Evolutionary conservation across 2,329 filamentous ascomycete species (phyloP).

Genomic region (Neofusicoccum sp.): DNA sequence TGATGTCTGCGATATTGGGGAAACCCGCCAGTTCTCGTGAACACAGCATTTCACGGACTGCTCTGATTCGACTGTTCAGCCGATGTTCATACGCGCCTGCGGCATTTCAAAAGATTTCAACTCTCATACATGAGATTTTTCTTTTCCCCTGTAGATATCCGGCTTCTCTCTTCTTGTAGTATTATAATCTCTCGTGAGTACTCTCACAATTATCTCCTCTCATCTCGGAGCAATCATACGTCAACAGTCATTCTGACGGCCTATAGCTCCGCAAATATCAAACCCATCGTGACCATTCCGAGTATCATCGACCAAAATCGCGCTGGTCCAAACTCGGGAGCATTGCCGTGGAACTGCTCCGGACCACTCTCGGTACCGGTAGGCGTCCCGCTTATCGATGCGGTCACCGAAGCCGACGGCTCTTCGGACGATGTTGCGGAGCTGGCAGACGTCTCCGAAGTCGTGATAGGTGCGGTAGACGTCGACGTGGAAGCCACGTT

Average conservation of each 20-base stretch:
- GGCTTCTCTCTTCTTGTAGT: neutral
- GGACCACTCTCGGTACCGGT: neutral
- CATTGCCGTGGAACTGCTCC: constrained; percentile 2
- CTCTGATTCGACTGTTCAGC: neutral
- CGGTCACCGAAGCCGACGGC: neutral
- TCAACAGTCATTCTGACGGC: neutral
- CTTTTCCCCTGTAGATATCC: neutral
- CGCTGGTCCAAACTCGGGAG: constrained; percentile 14
- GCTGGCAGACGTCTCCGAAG: neutral
- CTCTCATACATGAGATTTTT: neutral
- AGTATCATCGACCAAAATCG: constrained; percentile 12
- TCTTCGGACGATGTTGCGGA: neutral
- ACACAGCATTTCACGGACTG: neutral
- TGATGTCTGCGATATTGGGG: constrained; percentile 82
- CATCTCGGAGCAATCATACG: neutral
- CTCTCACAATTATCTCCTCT: neutral
- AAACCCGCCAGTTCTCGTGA: constrained; percentile 69
- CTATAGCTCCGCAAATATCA: constrained; percentile 23
- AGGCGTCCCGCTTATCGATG: neutral
- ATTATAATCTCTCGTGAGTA: neutral
- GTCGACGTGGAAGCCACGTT: neutral
- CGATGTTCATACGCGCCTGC: neutral
- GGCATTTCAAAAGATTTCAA: neutral
- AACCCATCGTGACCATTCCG: constrained; percentile 15
- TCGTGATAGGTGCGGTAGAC: neutral